A percentile compares a stretch with the other conserved stretches of the same genome.
Evolutionary conservation across 495 filamentous ascomycete species (phyloP).

Genomic region (Trichoderma parareesei): DNA sequence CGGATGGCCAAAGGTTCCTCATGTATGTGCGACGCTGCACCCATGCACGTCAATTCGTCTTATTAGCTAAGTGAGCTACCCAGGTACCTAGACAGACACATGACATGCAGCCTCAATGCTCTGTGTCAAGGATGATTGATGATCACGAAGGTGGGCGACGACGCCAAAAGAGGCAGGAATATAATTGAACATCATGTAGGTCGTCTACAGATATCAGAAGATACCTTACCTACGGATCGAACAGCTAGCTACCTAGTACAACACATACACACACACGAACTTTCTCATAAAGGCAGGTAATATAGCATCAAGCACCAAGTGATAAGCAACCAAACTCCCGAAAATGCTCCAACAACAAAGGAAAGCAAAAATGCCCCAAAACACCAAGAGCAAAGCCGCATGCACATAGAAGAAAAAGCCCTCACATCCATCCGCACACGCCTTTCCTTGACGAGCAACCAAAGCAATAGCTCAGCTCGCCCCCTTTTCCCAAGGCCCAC

Average conservation of each 20-base stretch:
- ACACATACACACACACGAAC: not conserved
- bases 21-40: not conserved
- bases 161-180: not conserved
- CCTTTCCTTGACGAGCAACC: too few species aligned
- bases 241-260: not conserved
- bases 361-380: not conserved
- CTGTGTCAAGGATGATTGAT: not conserved
- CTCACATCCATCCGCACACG: not conserved
- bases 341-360: slow-evolving; percentile 1
- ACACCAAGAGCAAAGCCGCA: not conserved
- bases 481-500: too few species aligned
- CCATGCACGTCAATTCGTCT: not conserved
- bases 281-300: not conserved
- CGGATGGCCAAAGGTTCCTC: not conserved
- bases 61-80: not conserved
- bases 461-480: too few species aligned
- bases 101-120: not conserved
- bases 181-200: slow-evolving; percentile 7
- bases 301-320: not conserved
- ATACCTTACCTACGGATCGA: not conserved
- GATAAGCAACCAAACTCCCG: slow-evolving; percentile 4
- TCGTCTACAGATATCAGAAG: slow-evolving; percentile 12
- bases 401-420: not conserved
- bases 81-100: too few species aligned
- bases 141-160: not conserved